Evolutionary conservation across 2,329 filamentous ascomycete genomes (phyloP).

Genomic region (Aspergillus ruber): DNA sequence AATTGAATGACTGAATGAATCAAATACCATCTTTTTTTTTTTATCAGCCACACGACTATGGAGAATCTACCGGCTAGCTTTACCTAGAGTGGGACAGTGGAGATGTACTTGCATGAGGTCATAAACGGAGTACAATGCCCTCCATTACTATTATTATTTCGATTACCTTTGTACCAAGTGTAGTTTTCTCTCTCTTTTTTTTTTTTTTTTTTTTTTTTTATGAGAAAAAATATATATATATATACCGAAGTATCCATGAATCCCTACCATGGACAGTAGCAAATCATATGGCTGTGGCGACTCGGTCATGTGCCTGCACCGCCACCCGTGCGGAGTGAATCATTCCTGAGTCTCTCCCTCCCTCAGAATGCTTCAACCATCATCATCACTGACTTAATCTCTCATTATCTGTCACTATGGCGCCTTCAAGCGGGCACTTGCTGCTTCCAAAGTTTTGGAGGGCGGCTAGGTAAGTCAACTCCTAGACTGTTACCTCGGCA

Average conservation of each 20-base stretch:
- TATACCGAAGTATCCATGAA: background rate
- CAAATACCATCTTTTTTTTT: background rate
- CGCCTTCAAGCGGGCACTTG: constrained; percentile 44
- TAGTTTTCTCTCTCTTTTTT: too few relatives aligned
- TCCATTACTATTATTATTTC: background rate
- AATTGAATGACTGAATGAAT: constrained; percentile 7
- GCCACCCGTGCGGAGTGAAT: constrained; percentile 23
- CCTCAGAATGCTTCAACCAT: constrained; percentile 13
- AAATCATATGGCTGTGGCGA: constrained; percentile 8
- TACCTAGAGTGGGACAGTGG: background rate
- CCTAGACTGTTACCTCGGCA: constrained; percentile 2
- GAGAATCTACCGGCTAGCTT: background rate
- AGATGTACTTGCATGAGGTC: background rate
- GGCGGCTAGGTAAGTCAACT: constrained; percentile 38
- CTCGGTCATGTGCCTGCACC: constrained; percentile 17
- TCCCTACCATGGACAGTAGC: background rate
- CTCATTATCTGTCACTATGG: constrained; percentile 30
- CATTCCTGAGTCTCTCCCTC: constrained; percentile 5
- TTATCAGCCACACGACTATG: background rate
- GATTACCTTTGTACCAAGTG: background rate
- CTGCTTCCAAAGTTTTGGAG: constrained; percentile 45
- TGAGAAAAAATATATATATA: background rate
- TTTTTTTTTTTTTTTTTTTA: too few relatives aligned
- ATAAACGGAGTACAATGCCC: background rate
- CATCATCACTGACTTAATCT: constrained; percentile 4